Percentiles rank a stretch among this genome's conserved stretches.
Evolutionary conservation across 257 asterid species (phyloP).

Genomic region (Striga asiatica): DNA sequence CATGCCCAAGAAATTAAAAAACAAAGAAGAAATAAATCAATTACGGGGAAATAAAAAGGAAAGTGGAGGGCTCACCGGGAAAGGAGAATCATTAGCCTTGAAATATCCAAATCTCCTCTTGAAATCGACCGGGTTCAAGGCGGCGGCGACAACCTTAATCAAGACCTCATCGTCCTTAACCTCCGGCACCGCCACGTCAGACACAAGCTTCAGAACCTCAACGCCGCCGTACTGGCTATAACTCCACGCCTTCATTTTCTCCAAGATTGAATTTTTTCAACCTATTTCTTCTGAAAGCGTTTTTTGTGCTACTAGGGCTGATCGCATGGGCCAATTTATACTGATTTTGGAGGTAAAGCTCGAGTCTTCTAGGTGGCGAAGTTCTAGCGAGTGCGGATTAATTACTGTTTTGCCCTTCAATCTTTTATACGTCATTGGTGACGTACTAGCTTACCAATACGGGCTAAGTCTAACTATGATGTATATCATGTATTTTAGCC

Average conservation of each 20-base stretch:
- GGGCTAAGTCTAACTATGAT: too few species aligned
- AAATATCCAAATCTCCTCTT: slow-evolving; percentile 56
- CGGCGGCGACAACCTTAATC: slow-evolving; percentile 74
- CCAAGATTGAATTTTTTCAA: too few species aligned
- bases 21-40: neutral
- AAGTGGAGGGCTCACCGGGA: slow-evolving; percentile 43
- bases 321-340: too few species aligned
- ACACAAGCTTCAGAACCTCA: slow-evolving; percentile 53
- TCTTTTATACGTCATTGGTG: too few species aligned
- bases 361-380: too few species aligned
- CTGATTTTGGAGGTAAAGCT: too few species aligned
- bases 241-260: slow-evolving; percentile 76
- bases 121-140: slow-evolving; percentile 77
- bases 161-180: slow-evolving; percentile 56
- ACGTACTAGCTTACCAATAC: too few species aligned
- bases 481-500: too few species aligned
- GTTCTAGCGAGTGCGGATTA: too few species aligned
- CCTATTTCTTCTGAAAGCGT: too few species aligned
- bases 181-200: slow-evolving; percentile 41
- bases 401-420: too few species aligned
- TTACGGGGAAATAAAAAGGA: neutral
- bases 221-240: slow-evolving; percentile 63
- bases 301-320: too few species aligned
- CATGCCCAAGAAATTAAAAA: neutral
- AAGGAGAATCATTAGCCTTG: slow-evolving; percentile 63